Percentiles rank a stretch among this genome's conserved stretches.
phyloP scores from a whole-genome alignment of 129 eudicot species.

The Pulicaria dysenterica region DNA sequence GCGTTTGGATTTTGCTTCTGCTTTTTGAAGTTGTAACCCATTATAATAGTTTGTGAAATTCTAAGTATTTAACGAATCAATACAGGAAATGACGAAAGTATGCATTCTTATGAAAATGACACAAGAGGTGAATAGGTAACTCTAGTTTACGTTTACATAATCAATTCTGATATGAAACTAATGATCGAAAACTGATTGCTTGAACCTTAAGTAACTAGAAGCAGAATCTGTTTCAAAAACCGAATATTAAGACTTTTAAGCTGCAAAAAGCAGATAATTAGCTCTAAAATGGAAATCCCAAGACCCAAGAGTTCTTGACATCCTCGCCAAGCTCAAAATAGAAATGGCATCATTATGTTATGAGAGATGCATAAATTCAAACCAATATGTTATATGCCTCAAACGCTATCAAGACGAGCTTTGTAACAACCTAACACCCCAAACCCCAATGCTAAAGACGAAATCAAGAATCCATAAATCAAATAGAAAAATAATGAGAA shows the following conservation, averaged over 20 bases:
- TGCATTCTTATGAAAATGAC: not conserved
- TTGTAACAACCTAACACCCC: not conserved
- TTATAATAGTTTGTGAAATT: not conserved
- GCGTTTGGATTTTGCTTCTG: not conserved
- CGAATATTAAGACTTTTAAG: not conserved
- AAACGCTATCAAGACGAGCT: not conserved
- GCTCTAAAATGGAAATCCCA: not conserved
- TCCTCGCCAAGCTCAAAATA: not conserved
- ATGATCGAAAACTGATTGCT: not conserved
- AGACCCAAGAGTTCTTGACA: not conserved
- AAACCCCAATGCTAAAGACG: not conserved
- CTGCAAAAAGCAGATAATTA: not conserved
- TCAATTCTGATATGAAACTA: not conserved
- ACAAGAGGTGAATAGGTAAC: not conserved
- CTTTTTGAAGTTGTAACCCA: not conserved
- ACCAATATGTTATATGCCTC: constrained; percentile 6
- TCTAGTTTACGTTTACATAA: not conserved
- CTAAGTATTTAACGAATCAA: not conserved
- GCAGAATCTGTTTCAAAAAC: not conserved
- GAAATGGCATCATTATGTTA: too few relatives aligned
- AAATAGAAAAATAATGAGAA: not conserved
- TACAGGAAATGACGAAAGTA: not conserved
- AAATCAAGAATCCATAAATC: constrained; percentile 5
- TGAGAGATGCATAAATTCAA: not conserved
- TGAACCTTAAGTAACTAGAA: not conserved